Percentiles rank a stretch among this genome's conserved stretches.
Evolutionary conservation across 768 basidiomycete species (phyloP).

Genomic region (Boletus tylopilopsis): DNA sequence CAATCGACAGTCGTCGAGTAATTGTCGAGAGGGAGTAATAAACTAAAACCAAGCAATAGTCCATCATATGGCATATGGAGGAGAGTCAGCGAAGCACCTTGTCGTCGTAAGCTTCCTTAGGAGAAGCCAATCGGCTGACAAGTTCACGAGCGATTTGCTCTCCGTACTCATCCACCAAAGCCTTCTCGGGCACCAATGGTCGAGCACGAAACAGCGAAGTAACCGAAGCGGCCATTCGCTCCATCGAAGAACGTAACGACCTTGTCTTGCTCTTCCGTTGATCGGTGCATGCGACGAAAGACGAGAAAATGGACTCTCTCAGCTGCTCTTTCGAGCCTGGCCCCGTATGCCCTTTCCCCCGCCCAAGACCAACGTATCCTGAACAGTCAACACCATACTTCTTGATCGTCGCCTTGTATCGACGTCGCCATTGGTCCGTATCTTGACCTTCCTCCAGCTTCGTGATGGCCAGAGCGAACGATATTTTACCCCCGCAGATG

Average conservation of each 20-base stretch:
- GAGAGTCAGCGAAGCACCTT: background rate
- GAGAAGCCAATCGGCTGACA: conserved; percentile 6
- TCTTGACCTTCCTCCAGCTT: conserved; percentile 24
- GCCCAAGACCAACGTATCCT: conserved; percentile 34
- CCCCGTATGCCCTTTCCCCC: conserved; percentile 19
- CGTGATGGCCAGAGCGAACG: conserved; percentile 30
- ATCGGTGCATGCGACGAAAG: conserved; percentile 13
- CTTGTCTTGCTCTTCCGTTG: conserved; percentile 6
- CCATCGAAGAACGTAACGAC: conserved; percentile 10
- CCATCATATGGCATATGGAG: background rate
- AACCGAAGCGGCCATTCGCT: conserved; percentile 2
- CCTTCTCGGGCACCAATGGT: conserved; percentile 7
- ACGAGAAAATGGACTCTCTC: conserved; percentile 21
- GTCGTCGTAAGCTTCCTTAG: background rate
- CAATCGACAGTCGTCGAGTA: background rate
- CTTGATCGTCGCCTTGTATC: conserved; percentile 16
- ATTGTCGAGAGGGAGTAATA: background rate
- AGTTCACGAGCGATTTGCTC: conserved; percentile 19
- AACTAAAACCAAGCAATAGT: background rate
- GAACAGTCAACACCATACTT: conserved; percentile 16
- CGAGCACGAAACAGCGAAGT: conserved; percentile 9
- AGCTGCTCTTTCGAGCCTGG: conserved; percentile 24
- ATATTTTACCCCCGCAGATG: conserved; percentile 24
- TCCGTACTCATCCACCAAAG: conserved; percentile 17
- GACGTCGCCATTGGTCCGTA: conserved; percentile 35